Evolutionary conservation across 768 basidiomycete species (phyloP).

Genomic region (Neoboletus brunneissimus): DNA sequence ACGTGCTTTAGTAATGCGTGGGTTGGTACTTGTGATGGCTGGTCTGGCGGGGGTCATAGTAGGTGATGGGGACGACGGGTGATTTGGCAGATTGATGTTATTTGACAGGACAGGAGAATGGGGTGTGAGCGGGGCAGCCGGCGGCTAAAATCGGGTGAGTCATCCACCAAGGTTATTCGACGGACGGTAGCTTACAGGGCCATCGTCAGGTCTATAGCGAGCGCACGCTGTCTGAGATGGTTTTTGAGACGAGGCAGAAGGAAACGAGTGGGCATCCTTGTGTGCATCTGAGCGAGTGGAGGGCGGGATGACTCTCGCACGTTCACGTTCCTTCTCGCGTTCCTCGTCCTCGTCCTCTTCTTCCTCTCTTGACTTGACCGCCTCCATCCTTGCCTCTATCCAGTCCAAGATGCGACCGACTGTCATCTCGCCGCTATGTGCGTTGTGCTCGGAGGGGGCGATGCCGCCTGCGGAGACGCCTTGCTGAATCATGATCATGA

Average conservation of each 20-base stretch:
- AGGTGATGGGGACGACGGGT: slow-evolving; percentile 29
- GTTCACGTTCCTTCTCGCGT: slow-evolving; percentile 52
- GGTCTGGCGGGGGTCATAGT: slow-evolving; percentile 21
- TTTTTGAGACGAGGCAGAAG: slow-evolving; percentile 19
- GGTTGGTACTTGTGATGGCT: slow-evolving; percentile 8
- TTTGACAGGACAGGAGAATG: slow-evolving; percentile 29
- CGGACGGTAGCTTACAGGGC: slow-evolving; percentile 31
- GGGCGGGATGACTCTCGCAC: slow-evolving; percentile 30
- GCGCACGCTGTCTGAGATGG: slow-evolving; percentile 13
- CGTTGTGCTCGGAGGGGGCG: slow-evolving; percentile 39
- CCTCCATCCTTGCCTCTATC: slow-evolving; percentile 79
- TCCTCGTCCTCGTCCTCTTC: slow-evolving; percentile 85
- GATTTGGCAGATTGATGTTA: slow-evolving; percentile 12
- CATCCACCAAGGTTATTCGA: not conserved
- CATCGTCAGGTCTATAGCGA: slow-evolving; percentile 19
- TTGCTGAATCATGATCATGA: slow-evolving; percentile 79
- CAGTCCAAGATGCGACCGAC: slow-evolving; percentile 83
- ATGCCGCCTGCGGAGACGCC: slow-evolving; percentile 65
- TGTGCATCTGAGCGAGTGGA: slow-evolving; percentile 17
- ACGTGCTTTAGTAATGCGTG: slow-evolving; percentile 33
- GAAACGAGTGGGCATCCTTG: slow-evolving; percentile 20
- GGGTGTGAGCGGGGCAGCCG: slow-evolving; percentile 30
- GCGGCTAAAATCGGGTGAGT: slow-evolving; percentile 17
- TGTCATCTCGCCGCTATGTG: slow-evolving; percentile 59
- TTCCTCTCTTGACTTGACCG: slow-evolving; percentile 68